Evolutionary conservation across 225 moss, liverwort and hornwort genomes (phyloP), one percentile per base, ranked within the genome.

Genomic region (Ulota crispa): DNA sequence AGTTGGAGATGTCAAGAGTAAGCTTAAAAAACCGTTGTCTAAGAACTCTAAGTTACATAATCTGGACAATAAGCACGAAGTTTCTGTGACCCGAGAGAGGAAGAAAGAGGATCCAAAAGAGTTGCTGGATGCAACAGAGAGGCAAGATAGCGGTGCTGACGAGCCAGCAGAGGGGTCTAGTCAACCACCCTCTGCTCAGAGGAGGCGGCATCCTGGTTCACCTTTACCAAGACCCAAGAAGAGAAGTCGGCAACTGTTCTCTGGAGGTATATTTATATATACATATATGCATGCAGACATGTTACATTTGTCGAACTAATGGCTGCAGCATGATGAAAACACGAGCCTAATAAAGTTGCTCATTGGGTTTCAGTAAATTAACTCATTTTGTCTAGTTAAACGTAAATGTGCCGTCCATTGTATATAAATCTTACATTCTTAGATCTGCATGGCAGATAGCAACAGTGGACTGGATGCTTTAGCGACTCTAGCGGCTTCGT

Each of bases 211-310:
- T n/a, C 79, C 78, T 70, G 86, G 86, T 69, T 87, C 88, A 68
- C 68, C 89, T 73, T 66, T 82, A 81, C 89, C 91, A 68, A 96
- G 89, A 81, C 90, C 94, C 19, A 99, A 94, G 86, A 96, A 94
- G 83, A 92, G 95, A 83, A 96, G 96, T 84, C 92, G 98, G 56
- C 95, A 99, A 68, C 93, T 99, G 18, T 99, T 99, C 73, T 94
- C 94, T 64, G 94, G 93, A 94, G 98, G 98, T 99, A 83, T 67
- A 50, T 34, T 39, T 39, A 2, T 39, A 34, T 39, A 9, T 39
- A n/a, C n/a, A 39, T 39, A 36, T 50, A 18, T 50, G 39, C 69
- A 32, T 55, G 34, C 82, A 64, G 83, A 53, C 64, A 37, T 57
- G 27, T 69, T 37, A 57, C 57, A 54, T 76, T 76, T 72, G 72